Evolutionary conservation across 2,329 filamentous ascomycete genomes (phyloP).

Genomic region (Colletotrichum incanum): DNA sequence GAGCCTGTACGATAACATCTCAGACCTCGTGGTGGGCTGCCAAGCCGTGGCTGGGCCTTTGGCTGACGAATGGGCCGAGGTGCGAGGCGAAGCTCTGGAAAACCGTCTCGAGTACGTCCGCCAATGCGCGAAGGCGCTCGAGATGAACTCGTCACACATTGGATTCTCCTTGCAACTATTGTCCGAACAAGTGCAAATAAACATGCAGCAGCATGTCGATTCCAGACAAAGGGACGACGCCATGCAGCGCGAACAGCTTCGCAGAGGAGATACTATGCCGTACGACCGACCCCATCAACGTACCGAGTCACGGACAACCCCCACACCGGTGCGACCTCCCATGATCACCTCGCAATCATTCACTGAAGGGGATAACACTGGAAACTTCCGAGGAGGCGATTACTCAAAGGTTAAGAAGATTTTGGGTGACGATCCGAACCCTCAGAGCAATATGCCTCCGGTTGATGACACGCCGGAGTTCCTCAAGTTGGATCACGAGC

Average conservation of each 20-base stretch:
- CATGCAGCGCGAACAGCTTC: conserved; percentile 66
- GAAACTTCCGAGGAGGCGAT: conserved; percentile 72
- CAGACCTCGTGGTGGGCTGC: conserved; percentile 88
- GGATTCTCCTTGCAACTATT: conserved; percentile 90
- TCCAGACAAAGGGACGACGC: conserved; percentile 62
- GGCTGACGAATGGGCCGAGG: conserved; percentile 94
- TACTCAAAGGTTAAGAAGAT: conserved; percentile 77
- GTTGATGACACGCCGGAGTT: conserved; percentile 88
- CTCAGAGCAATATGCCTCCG: conserved; percentile 61
- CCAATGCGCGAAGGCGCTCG: conserved; percentile 82
- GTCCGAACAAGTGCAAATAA: conserved; percentile 82
- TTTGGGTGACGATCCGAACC: conserved; percentile 75
- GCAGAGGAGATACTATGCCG: conserved; percentile 71
- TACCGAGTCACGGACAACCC: conserved; percentile 66
- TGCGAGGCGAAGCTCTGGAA: conserved; percentile 91
- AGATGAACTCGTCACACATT: conserved; percentile 89
- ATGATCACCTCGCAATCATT: conserved; percentile 74
- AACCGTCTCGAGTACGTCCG: conserved; percentile 87
- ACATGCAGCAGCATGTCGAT: conserved; percentile 63
- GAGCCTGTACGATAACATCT: conserved; percentile 92
- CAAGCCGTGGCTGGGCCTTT: conserved; percentile 93
- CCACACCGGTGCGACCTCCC: conserved; percentile 58
- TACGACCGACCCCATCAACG: conserved; percentile 71
- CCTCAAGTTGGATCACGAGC: conserved; percentile 87
- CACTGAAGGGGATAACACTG: conserved; percentile 71